Evolutionary conservation across 2,329 filamentous ascomycete genomes (phyloP).

Genomic region (Hirsutella thompsonii): DNA sequence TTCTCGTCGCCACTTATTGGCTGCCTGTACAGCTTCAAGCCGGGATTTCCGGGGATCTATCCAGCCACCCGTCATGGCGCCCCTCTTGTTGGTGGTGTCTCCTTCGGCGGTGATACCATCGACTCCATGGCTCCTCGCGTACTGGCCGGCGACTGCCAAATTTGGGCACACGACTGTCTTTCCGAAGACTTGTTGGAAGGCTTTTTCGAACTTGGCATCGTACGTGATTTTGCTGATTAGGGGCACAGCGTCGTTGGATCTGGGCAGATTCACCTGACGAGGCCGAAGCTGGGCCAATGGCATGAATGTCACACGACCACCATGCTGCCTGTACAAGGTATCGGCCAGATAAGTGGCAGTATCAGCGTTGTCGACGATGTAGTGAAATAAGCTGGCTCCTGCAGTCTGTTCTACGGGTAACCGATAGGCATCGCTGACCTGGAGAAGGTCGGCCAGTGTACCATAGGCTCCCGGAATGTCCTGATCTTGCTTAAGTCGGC

Average conservation of each 20-base stretch:
- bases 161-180: constrained; percentile 92
- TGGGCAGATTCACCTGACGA: constrained; percentile 62
- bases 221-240: constrained; percentile 77
- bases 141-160: constrained; percentile 75
- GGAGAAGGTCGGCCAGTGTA: constrained; percentile 83
- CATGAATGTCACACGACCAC: constrained; percentile 88
- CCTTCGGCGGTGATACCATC: constrained; percentile 91
- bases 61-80: constrained; percentile 89
- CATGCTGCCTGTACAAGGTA: constrained; percentile 62
- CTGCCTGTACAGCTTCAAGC: constrained; percentile 67
- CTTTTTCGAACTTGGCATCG: constrained; percentile 63
- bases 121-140: constrained; percentile 81
- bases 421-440: constrained; percentile 73
- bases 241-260: constrained; percentile 75
- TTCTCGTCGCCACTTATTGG: constrained; percentile 62
- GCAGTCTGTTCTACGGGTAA: constrained; percentile 88
- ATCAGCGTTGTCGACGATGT: constrained; percentile 83
- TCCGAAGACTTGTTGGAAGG: constrained; percentile 90
- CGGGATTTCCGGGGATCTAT: constrained; percentile 78
- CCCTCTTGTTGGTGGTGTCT: constrained; percentile 88
- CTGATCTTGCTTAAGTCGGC: constrained; percentile 66
- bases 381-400: constrained; percentile 86
- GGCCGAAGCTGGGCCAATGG: constrained; percentile 72
- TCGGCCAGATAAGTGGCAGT: constrained; percentile 76
- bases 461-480: constrained; percentile 82